Evolutionary conservation across 2,329 filamentous ascomycete genomes (phyloP).

Genomic region (Diaporthe vaccinii): DNA sequence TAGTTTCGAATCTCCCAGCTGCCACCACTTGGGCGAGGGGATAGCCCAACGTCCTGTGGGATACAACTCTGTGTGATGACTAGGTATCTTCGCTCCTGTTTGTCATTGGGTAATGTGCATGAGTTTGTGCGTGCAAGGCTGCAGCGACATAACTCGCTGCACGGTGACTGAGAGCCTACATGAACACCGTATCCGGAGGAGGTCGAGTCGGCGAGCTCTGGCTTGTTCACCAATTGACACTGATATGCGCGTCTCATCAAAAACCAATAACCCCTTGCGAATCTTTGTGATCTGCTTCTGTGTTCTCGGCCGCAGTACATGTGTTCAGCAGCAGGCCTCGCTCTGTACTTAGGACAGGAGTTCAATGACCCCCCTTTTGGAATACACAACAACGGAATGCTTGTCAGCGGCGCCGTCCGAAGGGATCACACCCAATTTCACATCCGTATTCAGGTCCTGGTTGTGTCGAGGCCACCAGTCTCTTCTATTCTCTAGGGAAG

Average conservation of each 20-base stretch:
- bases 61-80: too few relatives aligned
- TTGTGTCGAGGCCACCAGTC: background rate
- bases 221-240: background rate
- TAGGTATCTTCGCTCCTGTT: too few relatives aligned
- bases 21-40: background rate
- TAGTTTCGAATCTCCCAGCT: background rate
- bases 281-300: too few relatives aligned
- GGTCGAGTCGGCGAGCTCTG: background rate
- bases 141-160: too few relatives aligned
- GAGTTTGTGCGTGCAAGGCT: too few relatives aligned
- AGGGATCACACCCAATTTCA: conserved; percentile 2
- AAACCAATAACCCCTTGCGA: background rate
- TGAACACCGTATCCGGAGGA: too few relatives aligned
- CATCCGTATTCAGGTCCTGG: background rate
- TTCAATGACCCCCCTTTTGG: background rate
- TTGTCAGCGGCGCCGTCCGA: background rate
- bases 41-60: too few relatives aligned
- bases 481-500: background rate
- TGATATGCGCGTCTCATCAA: background rate
- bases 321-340: too few relatives aligned
- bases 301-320: too few relatives aligned
- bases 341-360: background rate
- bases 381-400: background rate
- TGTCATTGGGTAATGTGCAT: too few relatives aligned
- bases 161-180: too few relatives aligned